phyloP scores from a whole-genome alignment of 2,329 filamentous ascomycete species.

The Bisporella sp. region DNA sequence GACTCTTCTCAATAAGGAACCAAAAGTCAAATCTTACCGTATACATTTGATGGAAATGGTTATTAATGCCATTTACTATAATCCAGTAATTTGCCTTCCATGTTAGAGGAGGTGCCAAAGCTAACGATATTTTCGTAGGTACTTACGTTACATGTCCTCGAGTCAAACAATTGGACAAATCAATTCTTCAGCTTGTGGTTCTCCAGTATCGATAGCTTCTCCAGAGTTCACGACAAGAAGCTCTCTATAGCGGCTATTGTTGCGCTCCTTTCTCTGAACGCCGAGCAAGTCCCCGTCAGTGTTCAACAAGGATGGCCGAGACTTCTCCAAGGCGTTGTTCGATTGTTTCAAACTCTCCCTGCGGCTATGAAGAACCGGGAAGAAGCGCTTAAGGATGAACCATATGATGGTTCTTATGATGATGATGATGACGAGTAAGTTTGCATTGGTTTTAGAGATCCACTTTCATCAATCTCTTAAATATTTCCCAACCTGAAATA shows the following conservation, averaged over 20 bases:
- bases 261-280: constrained; percentile 70
- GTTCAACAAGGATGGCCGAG: constrained; percentile 94
- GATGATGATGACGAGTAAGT: constrained; percentile 56
- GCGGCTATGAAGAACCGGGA: constrained; percentile 85
- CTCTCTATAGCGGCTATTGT: constrained; percentile 92
- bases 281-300: constrained; percentile 80
- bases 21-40: constrained; percentile 87
- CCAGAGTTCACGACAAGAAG: constrained; percentile 96
- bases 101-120: neutral
- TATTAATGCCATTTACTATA: constrained; percentile 97
- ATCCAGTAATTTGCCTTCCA: constrained; percentile 45
- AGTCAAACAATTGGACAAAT: constrained; percentile 90
- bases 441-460: no score
- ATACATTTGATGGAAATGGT: constrained; percentile 99
- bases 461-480: no score
- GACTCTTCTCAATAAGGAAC: constrained; percentile 52
- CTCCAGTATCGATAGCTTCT: constrained; percentile 88
- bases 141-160: constrained; percentile 79
- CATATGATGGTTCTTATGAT: constrained; percentile 55
- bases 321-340: constrained; percentile 74
- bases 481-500: no score
- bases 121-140: constrained; percentile 27
- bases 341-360: constrained; percentile 87
- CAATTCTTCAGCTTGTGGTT: constrained; percentile 99
- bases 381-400: constrained; percentile 83